Base-by-base conservation (phyloP, 2,329 filamentous ascomycete genomes). In the Cadophora luteo-olivacea region DNA sequence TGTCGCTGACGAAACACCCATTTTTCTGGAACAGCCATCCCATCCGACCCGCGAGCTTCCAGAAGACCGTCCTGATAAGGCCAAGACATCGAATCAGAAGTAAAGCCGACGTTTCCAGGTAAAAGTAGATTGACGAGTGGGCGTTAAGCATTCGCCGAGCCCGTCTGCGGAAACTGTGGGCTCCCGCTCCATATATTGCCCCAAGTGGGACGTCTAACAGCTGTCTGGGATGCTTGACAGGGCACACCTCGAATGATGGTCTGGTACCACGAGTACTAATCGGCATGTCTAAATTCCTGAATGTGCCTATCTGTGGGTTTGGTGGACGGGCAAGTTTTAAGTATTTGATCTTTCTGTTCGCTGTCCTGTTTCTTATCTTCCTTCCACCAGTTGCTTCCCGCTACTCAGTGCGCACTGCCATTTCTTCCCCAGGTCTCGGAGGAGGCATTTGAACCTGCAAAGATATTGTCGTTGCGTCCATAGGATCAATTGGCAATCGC, bases 11-110 rank as follows among this genome's bases (percentile, higher is more conserved):
- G 61, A 64, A 61, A 64, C 66, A 51, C 45, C n/a, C 45, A 49
- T 41, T n/a, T 48, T 38, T 7, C 45, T 49, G 1, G 19, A 49
- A 49, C 45, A 45, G 12, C 41, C 41, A 45, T 45, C 45, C 45
- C 45, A 7, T 22, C n/a, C 19, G n/a, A 49, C 29, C 38, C 38
- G 54, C 38, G 22, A 52, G 8, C 60, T 38, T 38, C 41, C 24
- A 32, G 41, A 60, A 38, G 38, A 9, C 36, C 7, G 38, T 36
- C 22, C n/a, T 32, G 61, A 68, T 68, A 68, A 68, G 61, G 55
- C 29, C 33, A 60, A 65, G 58, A 45, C 45, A 36, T 55, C 66
- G 66, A 68, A 64, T 68, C 66, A 68, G 29, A 41, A 24, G 51
- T n/a, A 19, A 25, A 48, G n/a, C 65, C 58, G 65, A 38, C 22